Conservation (phyloP, 768 basidiomycete species). For the Trametes cinnabarina region DNA sequence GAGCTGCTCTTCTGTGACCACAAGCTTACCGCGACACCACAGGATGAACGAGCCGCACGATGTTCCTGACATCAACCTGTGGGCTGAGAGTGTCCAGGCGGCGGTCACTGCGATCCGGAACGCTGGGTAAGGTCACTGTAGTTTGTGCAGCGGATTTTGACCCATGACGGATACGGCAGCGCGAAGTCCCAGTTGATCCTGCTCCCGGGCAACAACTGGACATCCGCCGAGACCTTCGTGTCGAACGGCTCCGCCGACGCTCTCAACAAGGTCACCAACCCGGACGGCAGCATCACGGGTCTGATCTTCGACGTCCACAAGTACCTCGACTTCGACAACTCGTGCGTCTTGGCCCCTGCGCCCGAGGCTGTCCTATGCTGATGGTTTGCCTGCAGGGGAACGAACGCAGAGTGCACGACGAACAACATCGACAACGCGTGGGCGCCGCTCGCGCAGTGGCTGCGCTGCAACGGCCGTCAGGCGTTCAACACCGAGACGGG, state of each 20-base stretch:
- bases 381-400: not conserved
- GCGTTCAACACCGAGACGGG: constrained; percentile 46
- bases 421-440: constrained; percentile 45
- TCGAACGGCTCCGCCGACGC: constrained; percentile 39
- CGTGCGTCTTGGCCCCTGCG: constrained; percentile 27
- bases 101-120: constrained; percentile 43
- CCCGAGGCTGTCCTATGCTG: constrained; percentile 34
- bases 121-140: constrained; percentile 28
- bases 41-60: constrained; percentile 51
- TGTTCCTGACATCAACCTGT: constrained; percentile 34
- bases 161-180: too few species aligned
- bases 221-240: constrained; percentile 31
- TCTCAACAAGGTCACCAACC: constrained; percentile 41
- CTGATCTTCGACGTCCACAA: constrained; percentile 48
- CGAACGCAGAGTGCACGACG: constrained; percentile 25
- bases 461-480: constrained; percentile 41
- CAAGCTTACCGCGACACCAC: constrained; percentile 15
- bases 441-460: constrained; percentile 41
- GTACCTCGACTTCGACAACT: constrained; percentile 46
- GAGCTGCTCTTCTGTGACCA: not conserved
- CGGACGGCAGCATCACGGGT: constrained; percentile 35
- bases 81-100: constrained; percentile 38
- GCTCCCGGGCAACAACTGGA: constrained; percentile 43
- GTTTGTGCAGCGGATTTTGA: too few species aligned
- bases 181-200: constrained; percentile 40